phyloP scores from a whole-genome alignment of 2,329 filamentous ascomycete genomes.

The Penicillium sumatraense region DNA sequence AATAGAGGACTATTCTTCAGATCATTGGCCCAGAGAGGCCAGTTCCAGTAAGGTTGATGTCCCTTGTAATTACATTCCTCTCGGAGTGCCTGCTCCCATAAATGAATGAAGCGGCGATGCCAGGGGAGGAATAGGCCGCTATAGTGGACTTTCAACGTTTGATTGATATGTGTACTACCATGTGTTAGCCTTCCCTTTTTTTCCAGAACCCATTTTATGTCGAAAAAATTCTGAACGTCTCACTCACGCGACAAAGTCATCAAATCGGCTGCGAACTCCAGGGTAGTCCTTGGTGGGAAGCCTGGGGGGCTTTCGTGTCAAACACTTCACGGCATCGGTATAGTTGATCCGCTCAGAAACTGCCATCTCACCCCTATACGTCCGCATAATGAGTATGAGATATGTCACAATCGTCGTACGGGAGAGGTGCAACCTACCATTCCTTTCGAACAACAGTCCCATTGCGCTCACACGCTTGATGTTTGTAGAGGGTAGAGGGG shows the following conservation, averaged over 20 bases:
- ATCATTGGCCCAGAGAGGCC: constrained; percentile 44
- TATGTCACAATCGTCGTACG: background rate
- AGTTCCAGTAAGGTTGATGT: constrained; percentile 48
- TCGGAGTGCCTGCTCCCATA: constrained; percentile 35
- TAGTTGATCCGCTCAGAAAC: constrained; percentile 25
- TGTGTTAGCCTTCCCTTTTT: too few species aligned
- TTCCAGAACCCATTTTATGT: too few species aligned
- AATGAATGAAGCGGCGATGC: constrained; percentile 37
- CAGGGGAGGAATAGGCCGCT: constrained; percentile 33
- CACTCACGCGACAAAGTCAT: constrained; percentile 34
- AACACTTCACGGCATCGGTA: constrained; percentile 30
- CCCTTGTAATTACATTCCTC: constrained; percentile 43
- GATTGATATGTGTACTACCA: constrained; percentile 30
- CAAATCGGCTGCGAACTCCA: constrained; percentile 29
- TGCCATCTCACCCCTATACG: constrained; percentile 22
- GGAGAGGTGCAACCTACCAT: constrained; percentile 12
- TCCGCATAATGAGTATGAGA: background rate
- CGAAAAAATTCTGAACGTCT: too few species aligned
- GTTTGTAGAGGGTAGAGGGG: background rate
- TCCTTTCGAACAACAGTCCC: constrained; percentile 13
- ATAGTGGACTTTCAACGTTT: constrained; percentile 29
- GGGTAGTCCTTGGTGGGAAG: constrained; percentile 27
- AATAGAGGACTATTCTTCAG: constrained; percentile 51
- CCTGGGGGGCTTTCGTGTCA: constrained; percentile 21
- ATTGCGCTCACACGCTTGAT: background rate